A percentile compares a stretch with the other conserved stretches of the same genome.
These are phyloP conservation scores for Knufia fluminis DNA, from an alignment of 2,329 filamentous ascomycete genomes.

Conservation along the genomic window DNA sequence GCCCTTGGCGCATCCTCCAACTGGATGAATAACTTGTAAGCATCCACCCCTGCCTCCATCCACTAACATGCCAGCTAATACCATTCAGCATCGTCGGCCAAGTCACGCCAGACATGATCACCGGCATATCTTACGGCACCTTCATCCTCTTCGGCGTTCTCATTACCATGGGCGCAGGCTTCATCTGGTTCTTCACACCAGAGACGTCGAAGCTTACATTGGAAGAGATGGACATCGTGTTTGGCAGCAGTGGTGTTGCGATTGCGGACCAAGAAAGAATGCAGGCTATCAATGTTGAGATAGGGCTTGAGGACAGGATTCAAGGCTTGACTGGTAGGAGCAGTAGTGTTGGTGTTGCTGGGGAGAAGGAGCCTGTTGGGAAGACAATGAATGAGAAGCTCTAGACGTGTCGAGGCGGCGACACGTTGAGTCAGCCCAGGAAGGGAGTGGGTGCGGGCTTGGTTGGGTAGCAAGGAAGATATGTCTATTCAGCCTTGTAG, in stretches of 20 bases:
- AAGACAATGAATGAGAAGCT: not conserved
- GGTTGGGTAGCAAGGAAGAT: no score
- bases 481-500: no score
- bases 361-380: not conserved
- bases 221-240: conserved; percentile 28
- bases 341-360: not conserved
- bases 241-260: conserved; percentile 44
- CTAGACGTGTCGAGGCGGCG: no score
- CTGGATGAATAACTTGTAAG: conserved; percentile 31
- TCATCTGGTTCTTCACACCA: conserved; percentile 25
- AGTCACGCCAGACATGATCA: conserved; percentile 33
- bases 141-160: conserved; percentile 2
- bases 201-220: conserved; percentile 28
- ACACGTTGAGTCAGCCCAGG: no score
- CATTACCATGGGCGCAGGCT: conserved; percentile 13
- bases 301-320: conserved; percentile 44
- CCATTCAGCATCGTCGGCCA: not conserved
- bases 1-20: conserved; percentile 58
- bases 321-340: not conserved
- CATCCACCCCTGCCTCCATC: no score
- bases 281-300: conserved; percentile 62
- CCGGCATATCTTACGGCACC: not conserved
- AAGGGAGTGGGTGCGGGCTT: no score
- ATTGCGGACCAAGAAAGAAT: conserved; percentile 60
- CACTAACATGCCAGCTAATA: no score